These are phyloP conservation scores for Parafenestella ontariensis DNA, from an alignment of 2,329 filamentous ascomycete species.

Conservation along the genomic window DNA sequence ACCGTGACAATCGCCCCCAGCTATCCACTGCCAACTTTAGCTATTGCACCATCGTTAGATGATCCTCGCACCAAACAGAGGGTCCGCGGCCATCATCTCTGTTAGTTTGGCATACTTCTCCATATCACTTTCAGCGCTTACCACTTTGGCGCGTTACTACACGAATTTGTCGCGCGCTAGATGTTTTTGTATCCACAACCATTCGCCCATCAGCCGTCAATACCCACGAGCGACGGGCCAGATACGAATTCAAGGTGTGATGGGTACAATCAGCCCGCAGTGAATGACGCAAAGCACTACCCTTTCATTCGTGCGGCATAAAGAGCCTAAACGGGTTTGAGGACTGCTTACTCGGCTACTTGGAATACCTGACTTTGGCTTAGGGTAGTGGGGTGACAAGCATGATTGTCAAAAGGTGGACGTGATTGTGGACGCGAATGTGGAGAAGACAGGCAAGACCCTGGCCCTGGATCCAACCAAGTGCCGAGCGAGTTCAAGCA, in stretches of 20 bases:
- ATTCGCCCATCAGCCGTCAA: slow-evolving; percentile 19
- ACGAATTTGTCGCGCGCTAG: slow-evolving; percentile 20
- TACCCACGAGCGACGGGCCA: slow-evolving; percentile 1
- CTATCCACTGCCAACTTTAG: background rate
- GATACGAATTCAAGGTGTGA: background rate
- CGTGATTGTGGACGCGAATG: slow-evolving; percentile 17
- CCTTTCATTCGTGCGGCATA: slow-evolving; percentile 3
- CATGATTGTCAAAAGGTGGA: slow-evolving; percentile 21
- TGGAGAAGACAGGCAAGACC: slow-evolving; percentile 28
- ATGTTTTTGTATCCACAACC: slow-evolving; percentile 16
- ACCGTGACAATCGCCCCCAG: slow-evolving; percentile 2
- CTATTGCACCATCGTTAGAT: background rate
- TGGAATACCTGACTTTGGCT: too few relatives aligned
- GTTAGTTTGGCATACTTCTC: slow-evolving; percentile 8
- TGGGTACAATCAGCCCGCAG: background rate
- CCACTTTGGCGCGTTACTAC: slow-evolving; percentile 11
- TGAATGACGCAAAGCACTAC: background rate
- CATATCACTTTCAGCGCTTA: slow-evolving; percentile 14
- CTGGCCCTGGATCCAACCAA: slow-evolving; percentile 10
- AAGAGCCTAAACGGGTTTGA: slow-evolving; percentile 6
- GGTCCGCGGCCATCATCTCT: slow-evolving; percentile 13
- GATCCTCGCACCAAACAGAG: background rate
- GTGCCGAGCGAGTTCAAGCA: slow-evolving; percentile 20
- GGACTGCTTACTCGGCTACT: slow-evolving; percentile 6
- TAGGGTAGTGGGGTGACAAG: slow-evolving; percentile 19